Evolutionary conservation across 305 asterid species (phyloP).

Genomic region (Solanum hybrid): DNA sequence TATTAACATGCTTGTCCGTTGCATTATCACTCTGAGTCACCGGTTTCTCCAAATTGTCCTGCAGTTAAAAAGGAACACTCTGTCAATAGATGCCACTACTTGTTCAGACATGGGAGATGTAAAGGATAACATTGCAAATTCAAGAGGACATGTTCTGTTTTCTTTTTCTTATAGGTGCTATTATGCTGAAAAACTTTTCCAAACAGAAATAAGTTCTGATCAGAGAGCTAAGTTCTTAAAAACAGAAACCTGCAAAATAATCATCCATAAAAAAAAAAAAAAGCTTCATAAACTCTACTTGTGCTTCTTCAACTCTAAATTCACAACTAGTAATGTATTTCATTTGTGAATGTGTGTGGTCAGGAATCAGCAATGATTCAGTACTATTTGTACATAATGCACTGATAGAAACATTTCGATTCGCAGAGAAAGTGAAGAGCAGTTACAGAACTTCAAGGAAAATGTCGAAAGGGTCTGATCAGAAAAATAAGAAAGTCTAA

Average conservation of each 20-base stretch:
- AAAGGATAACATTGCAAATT: neutral
- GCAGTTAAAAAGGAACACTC: neutral
- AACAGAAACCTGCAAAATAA: neutral
- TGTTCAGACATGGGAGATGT: neutral
- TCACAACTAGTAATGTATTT: neutral
- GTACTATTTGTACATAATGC: neutral
- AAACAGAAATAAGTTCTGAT: neutral
- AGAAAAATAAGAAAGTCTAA: neutral
- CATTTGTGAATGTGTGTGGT: neutral
- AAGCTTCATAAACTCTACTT: neutral
- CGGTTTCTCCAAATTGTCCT: constrained; percentile 35
- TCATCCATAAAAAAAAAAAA: neutral
- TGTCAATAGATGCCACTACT: neutral
- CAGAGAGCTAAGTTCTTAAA: neutral
- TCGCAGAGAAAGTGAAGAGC: neutral
- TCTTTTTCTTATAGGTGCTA: neutral
- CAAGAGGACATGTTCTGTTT: neutral
- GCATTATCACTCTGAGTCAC: constrained; percentile 7
- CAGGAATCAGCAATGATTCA: neutral
- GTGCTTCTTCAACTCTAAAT: neutral
- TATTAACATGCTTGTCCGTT: constrained; percentile 1
- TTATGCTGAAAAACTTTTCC: neutral
- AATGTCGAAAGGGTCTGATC: neutral
- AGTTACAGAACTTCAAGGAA: neutral
- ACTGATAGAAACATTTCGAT: neutral